Evolutionary conservation across 2,329 filamentous ascomycete species (phyloP).

Genomic region (Phialophora chinensis): DNA sequence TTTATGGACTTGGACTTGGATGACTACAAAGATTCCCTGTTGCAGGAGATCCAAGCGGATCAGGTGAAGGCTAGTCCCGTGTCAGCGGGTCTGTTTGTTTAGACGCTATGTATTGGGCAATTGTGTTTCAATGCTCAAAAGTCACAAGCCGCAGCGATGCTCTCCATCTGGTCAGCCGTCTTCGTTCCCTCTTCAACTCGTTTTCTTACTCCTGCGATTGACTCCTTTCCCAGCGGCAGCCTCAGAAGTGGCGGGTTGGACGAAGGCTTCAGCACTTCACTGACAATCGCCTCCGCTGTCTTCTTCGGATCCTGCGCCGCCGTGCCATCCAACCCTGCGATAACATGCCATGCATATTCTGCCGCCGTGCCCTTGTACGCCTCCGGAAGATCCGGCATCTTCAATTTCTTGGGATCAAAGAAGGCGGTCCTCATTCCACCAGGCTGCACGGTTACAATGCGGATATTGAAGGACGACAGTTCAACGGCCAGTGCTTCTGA

Average conservation of each 20-base stretch:
- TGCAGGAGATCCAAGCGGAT: slow-evolving; percentile 4
- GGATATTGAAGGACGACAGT: slow-evolving; percentile 46
- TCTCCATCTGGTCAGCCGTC: slow-evolving; percentile 11
- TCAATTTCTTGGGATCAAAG: slow-evolving; percentile 36
- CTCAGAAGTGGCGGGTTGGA: slow-evolving; percentile 44
- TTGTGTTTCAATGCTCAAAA: slow-evolving; percentile 9
- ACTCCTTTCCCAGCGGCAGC: slow-evolving; percentile 48
- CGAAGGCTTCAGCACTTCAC: slow-evolving; percentile 44
- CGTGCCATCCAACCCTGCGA: slow-evolving; percentile 28
- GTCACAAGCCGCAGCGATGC: slow-evolving; percentile 16
- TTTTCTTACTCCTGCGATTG: slow-evolving; percentile 37
- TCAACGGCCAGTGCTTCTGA: slow-evolving; percentile 49
- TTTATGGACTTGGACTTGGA: slow-evolving; percentile 5
- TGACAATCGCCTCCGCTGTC: slow-evolving; percentile 46
- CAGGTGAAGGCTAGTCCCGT: not conserved
- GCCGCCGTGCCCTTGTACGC: slow-evolving; percentile 25
- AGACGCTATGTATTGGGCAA: not conserved
- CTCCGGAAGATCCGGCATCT: slow-evolving; percentile 18
- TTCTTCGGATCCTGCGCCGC: slow-evolving; percentile 46
- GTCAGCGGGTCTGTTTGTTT: not conserved
- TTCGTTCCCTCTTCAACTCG: slow-evolving; percentile 15
- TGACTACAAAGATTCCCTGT: not conserved
- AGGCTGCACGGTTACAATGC: slow-evolving; percentile 51
- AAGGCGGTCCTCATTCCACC: slow-evolving; percentile 54
- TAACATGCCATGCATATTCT: slow-evolving; percentile 17